Conservation (phyloP, 805 yeast species). For the Yarrowia sp. region DNA sequence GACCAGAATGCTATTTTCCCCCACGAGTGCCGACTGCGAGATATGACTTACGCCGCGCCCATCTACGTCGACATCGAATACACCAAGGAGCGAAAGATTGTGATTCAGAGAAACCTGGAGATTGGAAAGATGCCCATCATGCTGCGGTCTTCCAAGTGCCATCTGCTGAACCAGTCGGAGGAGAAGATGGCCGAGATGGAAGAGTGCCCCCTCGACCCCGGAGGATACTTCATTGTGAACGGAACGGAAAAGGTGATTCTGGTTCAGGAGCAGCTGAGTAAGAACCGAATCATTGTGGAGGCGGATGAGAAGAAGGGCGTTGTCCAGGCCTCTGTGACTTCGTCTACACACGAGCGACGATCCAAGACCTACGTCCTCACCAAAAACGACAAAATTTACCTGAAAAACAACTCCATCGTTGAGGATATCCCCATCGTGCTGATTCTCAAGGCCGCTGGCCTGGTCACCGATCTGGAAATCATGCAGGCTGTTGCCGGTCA, state of each 20-base stretch:
- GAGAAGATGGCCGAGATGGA: conserved; percentile 79
- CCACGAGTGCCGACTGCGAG: conserved; percentile 93
- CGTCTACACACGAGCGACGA: conserved; percentile 96
- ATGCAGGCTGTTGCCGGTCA: conserved; percentile 93
- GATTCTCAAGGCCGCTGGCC: conserved; percentile 91
- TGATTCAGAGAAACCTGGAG: conserved; percentile 84
- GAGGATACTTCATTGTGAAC: conserved; percentile 96
- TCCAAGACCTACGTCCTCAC: conserved; percentile 95
- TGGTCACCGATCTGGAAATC: conserved; percentile 87
- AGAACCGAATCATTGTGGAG: conserved; percentile 96
- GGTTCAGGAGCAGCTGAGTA: conserved; percentile 94
- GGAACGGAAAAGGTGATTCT: conserved; percentile 97
- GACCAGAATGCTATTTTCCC: conserved; percentile 50
- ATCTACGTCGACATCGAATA: conserved; percentile 96
- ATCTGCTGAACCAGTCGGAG: conserved; percentile 74
- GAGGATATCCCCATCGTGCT: conserved; percentile 95
- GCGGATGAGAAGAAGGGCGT: conserved; percentile 92
- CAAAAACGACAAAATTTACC: conserved; percentile 80
- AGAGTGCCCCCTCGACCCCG: conserved; percentile 98
- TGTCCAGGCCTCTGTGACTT: conserved; percentile 96
- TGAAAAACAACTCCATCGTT: conserved; percentile 91
- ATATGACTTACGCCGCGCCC: conserved; percentile 91
- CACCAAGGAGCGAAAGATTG: conserved; percentile 89
- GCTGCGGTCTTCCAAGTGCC: conserved; percentile 91
- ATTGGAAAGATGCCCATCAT: conserved; percentile 99